Base-by-base conservation (phyloP, 495 filamentous ascomycete genomes). In the Parachaetomium inaequale region DNA sequence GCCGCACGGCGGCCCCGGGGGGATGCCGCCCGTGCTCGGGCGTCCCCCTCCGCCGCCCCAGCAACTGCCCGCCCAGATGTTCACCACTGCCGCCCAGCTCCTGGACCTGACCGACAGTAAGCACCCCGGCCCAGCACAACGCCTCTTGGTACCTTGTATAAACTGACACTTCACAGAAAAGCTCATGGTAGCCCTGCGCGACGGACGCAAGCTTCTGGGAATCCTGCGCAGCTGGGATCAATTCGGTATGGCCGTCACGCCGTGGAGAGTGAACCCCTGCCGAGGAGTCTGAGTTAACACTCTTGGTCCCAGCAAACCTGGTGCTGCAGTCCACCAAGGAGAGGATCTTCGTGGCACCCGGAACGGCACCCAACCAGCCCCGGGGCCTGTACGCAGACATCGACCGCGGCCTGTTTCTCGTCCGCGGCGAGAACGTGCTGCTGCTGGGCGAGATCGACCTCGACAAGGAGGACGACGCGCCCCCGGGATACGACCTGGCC, bases 161-260 rank as follows among this genome's bases (percentile, higher is more conserved):
- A 2, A 63, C 63, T 65, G 61, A 67, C 54, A 25, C 57, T 63
- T 49, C 54, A 64, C 75, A 96, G 93, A 98, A 77, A 98, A 98
- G 75, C 84, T 98, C 36, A 82, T 96, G 69, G 81, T 98, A 47
- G 84, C 92, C 11, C 82, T 98, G 56, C 86, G 94, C 58, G 94
- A 98, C 75, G 94, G 95, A 40, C 84, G 93, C 61, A 97, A 96
- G 76, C 78, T 96, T 63, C 90, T 94, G 55, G 94, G 94, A 21
- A 90, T 98, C 12, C 76, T 98, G 68, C 81, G 94, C 66, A 96
- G 91, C 70, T 98, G 95, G 93, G 94, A 98, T 76, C 94, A 98
- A 74, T 97, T 96, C 71, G 92, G 92, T 94, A 87, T 67, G 82
- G 32, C 52, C 32, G 31, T n/a, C 54, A 50, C n/a, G 19, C 15